Evolutionary conservation across 2,329 filamentous ascomycete species (phyloP).

Genomic region (Fusarium sp.): DNA sequence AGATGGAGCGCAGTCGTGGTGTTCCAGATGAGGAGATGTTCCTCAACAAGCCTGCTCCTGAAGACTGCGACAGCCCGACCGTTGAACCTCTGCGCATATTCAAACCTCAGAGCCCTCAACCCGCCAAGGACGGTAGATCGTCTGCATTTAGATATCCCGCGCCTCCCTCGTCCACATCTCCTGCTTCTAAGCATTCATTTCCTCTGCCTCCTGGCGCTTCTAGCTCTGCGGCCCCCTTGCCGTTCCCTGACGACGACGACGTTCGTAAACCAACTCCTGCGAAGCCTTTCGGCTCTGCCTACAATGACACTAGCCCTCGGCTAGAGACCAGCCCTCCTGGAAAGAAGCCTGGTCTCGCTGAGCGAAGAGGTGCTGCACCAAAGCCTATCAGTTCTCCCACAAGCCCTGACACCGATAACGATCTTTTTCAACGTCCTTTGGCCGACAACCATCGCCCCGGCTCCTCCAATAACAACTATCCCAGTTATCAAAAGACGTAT

Average conservation of each 20-base stretch:
- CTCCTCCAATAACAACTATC: conserved; percentile 59
- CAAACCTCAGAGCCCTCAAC: conserved; percentile 78
- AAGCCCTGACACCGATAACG: conserved; percentile 80
- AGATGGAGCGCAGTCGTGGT: conserved; percentile 70
- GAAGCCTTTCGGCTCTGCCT: conserved; percentile 61
- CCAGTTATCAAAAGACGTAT: conserved; percentile 70
- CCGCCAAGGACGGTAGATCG: conserved; percentile 58
- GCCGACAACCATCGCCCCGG: conserved; percentile 58
- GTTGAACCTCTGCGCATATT: conserved; percentile 87
- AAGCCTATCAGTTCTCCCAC: conserved; percentile 87
- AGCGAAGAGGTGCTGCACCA: conserved; percentile 84
- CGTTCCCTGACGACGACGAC: conserved; percentile 80
- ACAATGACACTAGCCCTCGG: conserved; percentile 66
- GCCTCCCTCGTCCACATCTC: conserved; percentile 59
- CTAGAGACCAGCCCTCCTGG: conserved; percentile 69
- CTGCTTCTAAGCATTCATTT: conserved; percentile 68
- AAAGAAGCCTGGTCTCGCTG: conserved; percentile 77
- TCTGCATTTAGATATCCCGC: conserved; percentile 64
- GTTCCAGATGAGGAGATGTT: conserved; percentile 87
- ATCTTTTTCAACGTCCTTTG: conserved; percentile 79
- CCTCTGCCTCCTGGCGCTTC: conserved; percentile 76
- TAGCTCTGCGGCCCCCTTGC: conserved; percentile 74
- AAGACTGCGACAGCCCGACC: conserved; percentile 77
- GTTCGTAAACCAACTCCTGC: conserved; percentile 60
- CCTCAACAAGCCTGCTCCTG: conserved; percentile 69